Evolutionary conservation across 2,329 filamentous ascomycete species (phyloP), one percentile per base, ranked within the genome.

Genomic region (Fusarium vanettenii): DNA sequence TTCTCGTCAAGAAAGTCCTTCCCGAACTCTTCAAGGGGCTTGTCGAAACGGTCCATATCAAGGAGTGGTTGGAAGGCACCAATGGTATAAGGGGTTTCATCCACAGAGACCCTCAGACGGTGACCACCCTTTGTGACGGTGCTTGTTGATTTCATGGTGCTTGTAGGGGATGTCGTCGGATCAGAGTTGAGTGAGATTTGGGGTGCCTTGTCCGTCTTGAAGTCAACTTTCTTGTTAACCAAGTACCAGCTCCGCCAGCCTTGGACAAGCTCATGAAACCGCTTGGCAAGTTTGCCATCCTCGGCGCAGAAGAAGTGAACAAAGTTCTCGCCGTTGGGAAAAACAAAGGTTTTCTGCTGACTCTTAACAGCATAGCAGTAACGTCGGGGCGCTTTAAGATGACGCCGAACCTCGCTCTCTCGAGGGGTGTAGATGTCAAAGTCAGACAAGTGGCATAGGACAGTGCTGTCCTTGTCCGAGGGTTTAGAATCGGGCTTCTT

Each of bases 231-330:
- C 70, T 91, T 91, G 76, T 94, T 92, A 50, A 94, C 93, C 9
- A 98, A 85, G 79, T 98, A 98, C 95, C 95, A 98, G 82, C 94
- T 97, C 68, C 96, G 90, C 95, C 95, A 98, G 43, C 85, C 85
- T 71, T 98, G 95, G 2, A 97, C 88, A 27, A 89, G 88, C 18
- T 89, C 86, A 78, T 93, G 92, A 84, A 96, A 98, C 16, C 86
- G 84, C n/a, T 89, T 87, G 1, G 94, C 94, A 1, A 91, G 82
- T 1, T 85, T 81, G 6, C 88, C 85, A 77, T 98, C 94, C 52
- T 94, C 94, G 2, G 93, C 94, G 68, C 91, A 92, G 84, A 98
- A 97, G 83, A 96, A 98, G 80, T 98, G 96, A 4, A 97, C 93
- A 80, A 95, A 98, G 76, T 96, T 96, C 61, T 94, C 92, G 4